These are phyloP conservation scores for Hansfordia pulvinata DNA, from an alignment of 2,329 filamentous ascomycete species.

Conservation along the genomic window DNA sequence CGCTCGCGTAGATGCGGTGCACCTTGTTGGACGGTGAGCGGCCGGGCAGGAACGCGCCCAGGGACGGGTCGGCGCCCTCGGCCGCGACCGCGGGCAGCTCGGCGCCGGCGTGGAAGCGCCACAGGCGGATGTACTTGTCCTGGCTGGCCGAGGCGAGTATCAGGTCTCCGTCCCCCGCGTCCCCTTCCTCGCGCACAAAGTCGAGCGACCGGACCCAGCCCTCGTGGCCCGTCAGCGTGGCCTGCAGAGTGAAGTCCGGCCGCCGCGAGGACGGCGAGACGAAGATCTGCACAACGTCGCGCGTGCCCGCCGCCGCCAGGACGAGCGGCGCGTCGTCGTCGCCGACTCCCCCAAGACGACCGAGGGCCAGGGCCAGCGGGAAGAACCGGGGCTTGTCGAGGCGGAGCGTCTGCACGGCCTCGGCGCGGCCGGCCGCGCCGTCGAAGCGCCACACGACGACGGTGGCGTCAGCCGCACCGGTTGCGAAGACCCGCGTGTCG, in stretches of 20 bases:
- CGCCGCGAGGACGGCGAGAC: slow-evolving; percentile 32
- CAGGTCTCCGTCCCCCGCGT: slow-evolving; percentile 44
- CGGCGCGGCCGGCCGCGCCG: slow-evolving; percentile 30
- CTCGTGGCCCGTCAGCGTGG: slow-evolving; percentile 78
- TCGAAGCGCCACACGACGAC: slow-evolving; percentile 56
- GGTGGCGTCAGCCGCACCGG: slow-evolving; percentile 69
- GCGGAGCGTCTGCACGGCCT: slow-evolving; percentile 56
- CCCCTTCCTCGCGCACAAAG: slow-evolving; percentile 51
- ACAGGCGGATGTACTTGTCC: slow-evolving; percentile 92
- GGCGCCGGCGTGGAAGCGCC: slow-evolving; percentile 66
- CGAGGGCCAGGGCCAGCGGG: slow-evolving; percentile 63
- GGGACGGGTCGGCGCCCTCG: slow-evolving; percentile 37
- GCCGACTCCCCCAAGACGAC: slow-evolving; percentile 42
- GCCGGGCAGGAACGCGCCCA: slow-evolving; percentile 47
- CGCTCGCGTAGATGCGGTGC: slow-evolving; percentile 48
- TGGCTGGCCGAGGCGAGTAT: slow-evolving; percentile 88
- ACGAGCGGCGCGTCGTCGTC: slow-evolving; percentile 38
- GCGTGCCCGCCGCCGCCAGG: slow-evolving; percentile 78
- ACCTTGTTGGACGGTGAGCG: slow-evolving; percentile 81
- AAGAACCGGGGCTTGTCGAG: slow-evolving; percentile 72
- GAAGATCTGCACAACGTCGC: slow-evolving; percentile 69
- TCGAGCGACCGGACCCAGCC: slow-evolving; percentile 85
- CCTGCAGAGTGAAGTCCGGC: slow-evolving; percentile 52
- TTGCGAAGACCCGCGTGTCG: slow-evolving; percentile 40
- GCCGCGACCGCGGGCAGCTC: slow-evolving; percentile 44